Evolutionary conservation across 306 rosid species (phyloP).

Genomic region (Phaseolus lunatus): DNA sequence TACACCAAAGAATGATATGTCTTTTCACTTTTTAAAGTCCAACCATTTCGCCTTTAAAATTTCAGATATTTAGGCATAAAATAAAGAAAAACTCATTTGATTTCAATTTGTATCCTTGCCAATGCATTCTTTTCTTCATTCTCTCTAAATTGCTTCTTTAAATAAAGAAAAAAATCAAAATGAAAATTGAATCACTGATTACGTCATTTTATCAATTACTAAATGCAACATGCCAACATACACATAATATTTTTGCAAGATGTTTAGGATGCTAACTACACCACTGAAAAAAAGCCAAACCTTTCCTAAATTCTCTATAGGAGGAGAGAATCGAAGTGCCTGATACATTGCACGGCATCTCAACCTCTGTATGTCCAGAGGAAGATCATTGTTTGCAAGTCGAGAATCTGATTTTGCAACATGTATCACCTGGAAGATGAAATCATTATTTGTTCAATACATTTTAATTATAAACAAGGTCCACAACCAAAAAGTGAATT

Average conservation of each 20-base stretch:
- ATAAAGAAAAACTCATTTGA: slow-evolving; percentile 15
- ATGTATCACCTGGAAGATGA: slow-evolving; percentile 75
- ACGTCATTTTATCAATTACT: slow-evolving; percentile 20
- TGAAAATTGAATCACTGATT: slow-evolving; percentile 4
- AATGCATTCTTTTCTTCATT: not conserved
- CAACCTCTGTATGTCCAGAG: slow-evolving; percentile 84
- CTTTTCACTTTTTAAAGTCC: not conserved
- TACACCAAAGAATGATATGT: slow-evolving; percentile 10
- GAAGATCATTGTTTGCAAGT: slow-evolving; percentile 90
- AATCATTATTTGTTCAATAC: slow-evolving; percentile 41
- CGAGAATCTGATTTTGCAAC: slow-evolving; percentile 95
- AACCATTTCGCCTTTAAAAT: not conserved
- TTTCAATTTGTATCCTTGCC: slow-evolving; percentile 30
- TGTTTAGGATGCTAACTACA: slow-evolving; percentile 19
- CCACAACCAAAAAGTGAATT: slow-evolving; percentile 25
- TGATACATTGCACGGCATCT: slow-evolving; percentile 91
- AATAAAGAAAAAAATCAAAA: slow-evolving; percentile 22
- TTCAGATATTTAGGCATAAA: slow-evolving; percentile 36
- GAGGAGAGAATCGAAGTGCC: slow-evolving; percentile 87
- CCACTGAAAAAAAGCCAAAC: slow-evolving; percentile 54
- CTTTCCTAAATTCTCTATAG: slow-evolving; percentile 86
- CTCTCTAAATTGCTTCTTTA: slow-evolving; percentile 10
- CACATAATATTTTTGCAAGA: slow-evolving; percentile 7
- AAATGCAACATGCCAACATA: slow-evolving; percentile 32
- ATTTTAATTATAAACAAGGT: slow-evolving; percentile 31